These are phyloP conservation scores for Calocera viscosa DNA, from an alignment of 768 basidiomycete species.

Conservation along the genomic window DNA sequence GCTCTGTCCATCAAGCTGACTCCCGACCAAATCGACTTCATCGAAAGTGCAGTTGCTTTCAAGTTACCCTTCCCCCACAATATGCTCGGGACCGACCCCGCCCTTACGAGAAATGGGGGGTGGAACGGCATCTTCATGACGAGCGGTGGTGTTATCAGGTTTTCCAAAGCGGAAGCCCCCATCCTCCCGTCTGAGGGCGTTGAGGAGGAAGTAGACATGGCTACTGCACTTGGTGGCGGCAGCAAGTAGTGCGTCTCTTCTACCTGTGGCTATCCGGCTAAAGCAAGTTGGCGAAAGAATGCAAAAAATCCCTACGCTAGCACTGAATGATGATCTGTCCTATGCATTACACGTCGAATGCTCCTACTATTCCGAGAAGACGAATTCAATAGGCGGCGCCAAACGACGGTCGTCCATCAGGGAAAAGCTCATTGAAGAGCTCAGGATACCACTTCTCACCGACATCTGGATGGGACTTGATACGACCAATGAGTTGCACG, in stretches of 20 bases:
- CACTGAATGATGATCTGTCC: background rate
- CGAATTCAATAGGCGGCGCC: conserved; percentile 7
- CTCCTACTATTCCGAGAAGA: background rate
- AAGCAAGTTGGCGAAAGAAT: too few relatives aligned
- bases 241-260: too few relatives aligned
- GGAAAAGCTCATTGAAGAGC: conserved; percentile 58
- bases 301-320: background rate
- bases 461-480: conserved; percentile 78
- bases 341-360: background rate
- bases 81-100: conserved; percentile 19
- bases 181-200: background rate
- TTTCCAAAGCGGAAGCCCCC: background rate
- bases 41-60: conserved; percentile 36
- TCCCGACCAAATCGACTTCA: conserved; percentile 34
- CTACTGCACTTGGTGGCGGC: background rate
- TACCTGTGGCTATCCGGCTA: too few relatives aligned
- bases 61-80: conserved; percentile 35
- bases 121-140: background rate
- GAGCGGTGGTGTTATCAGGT: background rate
- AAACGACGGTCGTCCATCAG: conserved; percentile 30
- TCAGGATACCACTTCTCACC: conserved; percentile 64
- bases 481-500: conserved; percentile 61
- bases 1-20: conserved; percentile 38
- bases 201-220: background rate
- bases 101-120: background rate